Evolutionary conservation across 2,329 filamentous ascomycete genomes (phyloP).

Genomic region (Claviceps quebecensis): DNA sequence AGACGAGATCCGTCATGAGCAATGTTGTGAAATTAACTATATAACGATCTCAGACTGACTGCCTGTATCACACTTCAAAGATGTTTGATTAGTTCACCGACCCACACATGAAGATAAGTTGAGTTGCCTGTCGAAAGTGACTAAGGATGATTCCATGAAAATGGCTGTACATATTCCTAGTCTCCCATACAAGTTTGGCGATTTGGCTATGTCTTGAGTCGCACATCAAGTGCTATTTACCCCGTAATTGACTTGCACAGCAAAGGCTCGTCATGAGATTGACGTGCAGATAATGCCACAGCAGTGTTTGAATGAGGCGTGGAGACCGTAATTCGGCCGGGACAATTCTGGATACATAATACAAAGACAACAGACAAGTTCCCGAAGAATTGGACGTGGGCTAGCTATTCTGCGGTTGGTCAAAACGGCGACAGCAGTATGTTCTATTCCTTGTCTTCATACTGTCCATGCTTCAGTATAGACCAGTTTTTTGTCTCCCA

Average conservation of each 20-base stretch:
- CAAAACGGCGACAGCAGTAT: no score
- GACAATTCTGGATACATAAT: slow-evolving; percentile 29
- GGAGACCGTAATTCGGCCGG: slow-evolving; percentile 44
- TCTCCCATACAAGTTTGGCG: slow-evolving; percentile 59
- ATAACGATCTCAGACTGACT: slow-evolving; percentile 21
- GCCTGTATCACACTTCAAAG: slow-evolving; percentile 36
- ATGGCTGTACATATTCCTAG: slow-evolving; percentile 59
- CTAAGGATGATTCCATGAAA: slow-evolving; percentile 52
- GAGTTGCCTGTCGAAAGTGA: slow-evolving; percentile 47
- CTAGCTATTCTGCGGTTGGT: no score
- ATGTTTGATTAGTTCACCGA: slow-evolving; percentile 56
- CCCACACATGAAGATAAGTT: slow-evolving; percentile 55
- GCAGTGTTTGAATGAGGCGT: slow-evolving; percentile 65
- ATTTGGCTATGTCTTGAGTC: slow-evolving; percentile 47
- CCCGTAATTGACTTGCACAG: slow-evolving; percentile 46
- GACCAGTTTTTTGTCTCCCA: no score
- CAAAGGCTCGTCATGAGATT: slow-evolving; percentile 60
- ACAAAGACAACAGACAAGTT: no score
- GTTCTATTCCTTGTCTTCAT: no score
- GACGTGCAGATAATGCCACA: slow-evolving; percentile 69
- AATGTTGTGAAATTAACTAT: slow-evolving; percentile 56
- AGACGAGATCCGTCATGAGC: slow-evolving; percentile 66
- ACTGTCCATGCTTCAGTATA: no score
- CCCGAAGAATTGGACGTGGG: no score
- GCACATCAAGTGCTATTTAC: slow-evolving; percentile 43